Conservation (phyloP, 2,329 filamentous ascomycete species). For the Botrytis aclada region DNA sequence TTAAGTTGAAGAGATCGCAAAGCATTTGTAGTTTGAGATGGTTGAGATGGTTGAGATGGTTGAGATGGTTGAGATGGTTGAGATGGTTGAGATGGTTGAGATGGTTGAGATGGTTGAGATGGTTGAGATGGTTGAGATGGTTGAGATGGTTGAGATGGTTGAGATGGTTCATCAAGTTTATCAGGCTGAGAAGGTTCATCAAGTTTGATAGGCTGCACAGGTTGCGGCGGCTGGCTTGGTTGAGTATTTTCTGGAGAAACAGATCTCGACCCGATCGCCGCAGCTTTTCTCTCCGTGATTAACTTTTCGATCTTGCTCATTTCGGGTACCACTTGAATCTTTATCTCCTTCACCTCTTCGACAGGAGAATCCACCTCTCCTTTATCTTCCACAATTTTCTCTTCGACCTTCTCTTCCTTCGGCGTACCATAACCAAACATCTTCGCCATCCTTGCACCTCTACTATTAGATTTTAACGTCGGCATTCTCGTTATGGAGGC, state of each 20-base stretch:
- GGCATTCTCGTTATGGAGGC: slow-evolving; percentile 5
- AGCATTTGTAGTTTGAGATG: not conserved
- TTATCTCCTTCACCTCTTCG: not conserved
- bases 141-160: too few species aligned
- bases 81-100: too few species aligned
- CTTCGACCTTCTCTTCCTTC: slow-evolving; percentile 10
- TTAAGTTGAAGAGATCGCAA: not conserved
- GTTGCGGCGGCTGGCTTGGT: not conserved
- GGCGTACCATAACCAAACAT: slow-evolving; percentile 26
- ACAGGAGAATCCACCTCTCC: not conserved
- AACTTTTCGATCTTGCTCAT: slow-evolving; percentile 14
- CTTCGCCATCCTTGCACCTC: slow-evolving; percentile 27
- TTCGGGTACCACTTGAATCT: not conserved
- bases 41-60: too few species aligned
- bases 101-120: too few species aligned
- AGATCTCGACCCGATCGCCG: not conserved
- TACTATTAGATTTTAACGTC: slow-evolving; percentile 19
- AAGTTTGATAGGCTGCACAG: not conserved
- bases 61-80: too few species aligned
- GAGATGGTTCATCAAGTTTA: too few species aligned
- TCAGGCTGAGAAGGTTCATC: not conserved
- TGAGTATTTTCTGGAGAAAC: not conserved
- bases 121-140: too few species aligned
- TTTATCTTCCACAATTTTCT: not conserved
- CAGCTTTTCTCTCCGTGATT: slow-evolving; percentile 13